Percentiles rank a stretch among this genome's conserved stretches.
phyloP scores from a whole-genome alignment of 2,329 filamentous ascomycete species.

The Fusarium sp. region DNA sequence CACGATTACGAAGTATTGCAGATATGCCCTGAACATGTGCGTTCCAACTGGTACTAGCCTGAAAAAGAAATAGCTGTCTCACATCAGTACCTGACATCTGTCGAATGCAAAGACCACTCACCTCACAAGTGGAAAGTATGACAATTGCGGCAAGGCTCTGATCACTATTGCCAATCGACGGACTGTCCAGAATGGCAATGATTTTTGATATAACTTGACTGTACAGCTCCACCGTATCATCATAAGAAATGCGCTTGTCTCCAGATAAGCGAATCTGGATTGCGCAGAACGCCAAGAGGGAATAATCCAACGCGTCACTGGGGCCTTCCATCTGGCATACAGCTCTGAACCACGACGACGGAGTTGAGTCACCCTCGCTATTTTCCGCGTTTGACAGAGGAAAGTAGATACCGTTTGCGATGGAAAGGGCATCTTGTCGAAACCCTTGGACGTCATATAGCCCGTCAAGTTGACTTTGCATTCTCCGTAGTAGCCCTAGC shows the following conservation, averaged over 20 bases:
- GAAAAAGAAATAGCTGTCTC: not conserved
- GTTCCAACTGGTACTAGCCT: not conserved
- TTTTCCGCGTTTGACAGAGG: fast-evolving
- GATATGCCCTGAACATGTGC: slow-evolving; percentile 15
- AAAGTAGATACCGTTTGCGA: not conserved
- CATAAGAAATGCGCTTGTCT: not conserved
- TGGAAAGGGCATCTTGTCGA: not conserved
- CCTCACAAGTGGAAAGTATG: slow-evolving; percentile 11
- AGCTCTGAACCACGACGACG: not conserved
- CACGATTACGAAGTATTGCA: slow-evolving; percentile 1
- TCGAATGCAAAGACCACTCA: not conserved
- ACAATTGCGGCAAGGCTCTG: slow-evolving; percentile 11
- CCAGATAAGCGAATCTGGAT: slow-evolving; percentile 5
- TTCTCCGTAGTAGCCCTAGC: not conserved
- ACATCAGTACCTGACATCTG: not conserved
- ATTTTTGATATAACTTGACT: slow-evolving; percentile 2
- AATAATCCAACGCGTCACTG: not conserved
- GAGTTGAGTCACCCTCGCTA: not conserved
- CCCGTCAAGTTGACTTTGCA: not conserved
- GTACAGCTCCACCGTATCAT: not conserved
- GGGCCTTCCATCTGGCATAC: not conserved
- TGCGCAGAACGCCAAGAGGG: slow-evolving; percentile 9
- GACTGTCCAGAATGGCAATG: not conserved
- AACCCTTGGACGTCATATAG: not conserved
- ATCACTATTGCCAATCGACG: not conserved